Conservation (phyloP, 345 rosid species). For the Eucalyptus regnans region DNA sequence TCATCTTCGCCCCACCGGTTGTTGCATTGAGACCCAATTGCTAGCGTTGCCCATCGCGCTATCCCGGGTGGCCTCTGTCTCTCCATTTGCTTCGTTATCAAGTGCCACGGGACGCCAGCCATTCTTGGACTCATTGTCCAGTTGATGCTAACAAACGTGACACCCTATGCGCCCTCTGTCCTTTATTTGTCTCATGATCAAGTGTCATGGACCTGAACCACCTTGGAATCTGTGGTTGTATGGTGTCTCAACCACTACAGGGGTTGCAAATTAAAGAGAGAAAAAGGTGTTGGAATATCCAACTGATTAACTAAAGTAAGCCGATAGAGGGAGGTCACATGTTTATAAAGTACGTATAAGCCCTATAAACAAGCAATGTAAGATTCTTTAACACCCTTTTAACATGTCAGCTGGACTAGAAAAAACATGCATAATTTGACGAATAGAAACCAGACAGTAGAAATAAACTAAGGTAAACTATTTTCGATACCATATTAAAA, state of each 20-base stretch:
- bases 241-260: not conserved
- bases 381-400: too few relatives aligned
- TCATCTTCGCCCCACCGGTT: not conserved
- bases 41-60: not conserved
- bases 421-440: too few relatives aligned
- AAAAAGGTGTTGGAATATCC: not conserved
- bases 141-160: not conserved
- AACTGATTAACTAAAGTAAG: too few relatives aligned
- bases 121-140: not conserved
- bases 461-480: too few relatives aligned
- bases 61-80: too few relatives aligned
- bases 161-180: not conserved
- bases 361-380: not conserved
- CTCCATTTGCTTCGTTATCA: not conserved
- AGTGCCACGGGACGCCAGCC: not conserved
- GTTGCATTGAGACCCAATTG: not conserved
- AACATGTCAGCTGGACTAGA: not conserved
- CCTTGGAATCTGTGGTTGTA: not conserved
- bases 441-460: fast-evolving
- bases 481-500: too few relatives aligned
- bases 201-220: not conserved
- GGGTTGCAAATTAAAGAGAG: not conserved
- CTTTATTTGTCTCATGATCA: not conserved
- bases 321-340: not conserved
- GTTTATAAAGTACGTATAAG: too few relatives aligned